phyloP scores from a whole-genome alignment of 345 rosid species.

The Eucalyptus caleyi region DNA sequence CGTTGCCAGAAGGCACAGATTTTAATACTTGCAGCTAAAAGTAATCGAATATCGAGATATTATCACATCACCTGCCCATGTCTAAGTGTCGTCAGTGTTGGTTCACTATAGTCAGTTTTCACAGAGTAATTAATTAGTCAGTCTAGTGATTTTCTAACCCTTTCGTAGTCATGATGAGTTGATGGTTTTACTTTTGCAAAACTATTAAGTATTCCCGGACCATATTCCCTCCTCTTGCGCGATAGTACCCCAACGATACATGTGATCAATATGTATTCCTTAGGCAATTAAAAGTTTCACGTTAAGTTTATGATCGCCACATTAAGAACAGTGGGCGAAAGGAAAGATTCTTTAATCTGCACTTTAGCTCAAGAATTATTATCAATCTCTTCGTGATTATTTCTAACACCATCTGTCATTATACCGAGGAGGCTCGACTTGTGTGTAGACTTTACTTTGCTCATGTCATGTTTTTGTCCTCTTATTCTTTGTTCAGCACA shows the following conservation, averaged over 20 bases:
- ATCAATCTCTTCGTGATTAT: not conserved
- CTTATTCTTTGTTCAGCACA: constrained; percentile 38
- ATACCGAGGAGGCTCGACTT: not conserved
- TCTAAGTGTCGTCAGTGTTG: not conserved
- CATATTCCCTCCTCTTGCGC: not conserved
- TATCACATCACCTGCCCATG: not conserved
- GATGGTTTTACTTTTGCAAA: not conserved
- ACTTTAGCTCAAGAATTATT: not conserved
- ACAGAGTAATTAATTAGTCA: not conserved
- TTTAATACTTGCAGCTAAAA: not conserved
- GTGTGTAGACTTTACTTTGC: not conserved
- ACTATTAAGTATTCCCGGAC: not conserved
- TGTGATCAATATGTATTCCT: not conserved
- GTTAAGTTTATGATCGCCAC: not conserved
- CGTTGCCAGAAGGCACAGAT: not conserved
- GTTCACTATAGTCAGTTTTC: not conserved
- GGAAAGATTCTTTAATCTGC: not conserved
- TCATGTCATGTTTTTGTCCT: not conserved
- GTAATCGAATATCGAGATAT: not conserved
- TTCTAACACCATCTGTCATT: not conserved
- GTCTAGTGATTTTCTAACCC: not conserved
- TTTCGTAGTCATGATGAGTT: not conserved
- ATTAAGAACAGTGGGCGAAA: not conserved
- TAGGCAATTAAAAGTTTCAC: not conserved
- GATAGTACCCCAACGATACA: not conserved